phyloP scores from a whole-genome alignment of 2,329 filamentous ascomycete genomes.

The Aspergillus caelatus region DNA sequence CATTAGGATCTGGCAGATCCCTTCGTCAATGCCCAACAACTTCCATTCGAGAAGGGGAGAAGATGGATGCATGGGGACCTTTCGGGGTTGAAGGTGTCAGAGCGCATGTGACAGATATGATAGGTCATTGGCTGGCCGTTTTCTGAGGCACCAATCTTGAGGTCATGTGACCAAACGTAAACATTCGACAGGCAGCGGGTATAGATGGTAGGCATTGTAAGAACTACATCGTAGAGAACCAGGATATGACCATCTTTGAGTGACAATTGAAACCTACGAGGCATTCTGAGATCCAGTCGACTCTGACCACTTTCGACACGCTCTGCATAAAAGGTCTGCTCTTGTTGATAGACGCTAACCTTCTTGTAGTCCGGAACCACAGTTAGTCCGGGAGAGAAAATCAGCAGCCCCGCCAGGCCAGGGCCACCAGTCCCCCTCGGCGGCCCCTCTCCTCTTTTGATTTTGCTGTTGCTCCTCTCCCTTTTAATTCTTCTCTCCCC shows the following conservation, averaged over 20 bases:
- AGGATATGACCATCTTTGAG: not conserved
- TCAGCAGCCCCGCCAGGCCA: slow-evolving; percentile 11
- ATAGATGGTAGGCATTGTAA: not conserved
- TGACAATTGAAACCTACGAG: not conserved
- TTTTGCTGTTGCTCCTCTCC: slow-evolving; percentile 14
- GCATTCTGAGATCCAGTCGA: not conserved
- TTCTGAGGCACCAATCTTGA: not conserved
- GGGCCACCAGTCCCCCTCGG: not conserved
- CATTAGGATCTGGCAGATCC: not conserved
- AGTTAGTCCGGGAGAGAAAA: slow-evolving; percentile 1
- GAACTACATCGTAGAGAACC: not conserved
- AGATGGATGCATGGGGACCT: not conserved
- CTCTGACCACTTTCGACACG: not conserved
- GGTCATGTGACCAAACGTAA: not conserved
- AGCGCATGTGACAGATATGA: not conserved
- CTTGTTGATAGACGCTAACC: not conserved
- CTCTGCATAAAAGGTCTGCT: not conserved
- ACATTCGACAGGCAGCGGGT: rapidly evolving
- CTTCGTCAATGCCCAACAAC: not conserved
- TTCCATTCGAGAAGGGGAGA: not conserved
- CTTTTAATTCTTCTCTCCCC: slow-evolving; percentile 14
- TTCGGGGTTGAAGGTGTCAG: not conserved
- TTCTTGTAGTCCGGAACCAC: not conserved
- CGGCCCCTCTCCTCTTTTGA: slow-evolving; percentile 13
- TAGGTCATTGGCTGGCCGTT: not conserved